phyloP scores from a whole-genome alignment of 2,329 filamentous ascomycete genomes.

The Trichoderma sp. region DNA sequence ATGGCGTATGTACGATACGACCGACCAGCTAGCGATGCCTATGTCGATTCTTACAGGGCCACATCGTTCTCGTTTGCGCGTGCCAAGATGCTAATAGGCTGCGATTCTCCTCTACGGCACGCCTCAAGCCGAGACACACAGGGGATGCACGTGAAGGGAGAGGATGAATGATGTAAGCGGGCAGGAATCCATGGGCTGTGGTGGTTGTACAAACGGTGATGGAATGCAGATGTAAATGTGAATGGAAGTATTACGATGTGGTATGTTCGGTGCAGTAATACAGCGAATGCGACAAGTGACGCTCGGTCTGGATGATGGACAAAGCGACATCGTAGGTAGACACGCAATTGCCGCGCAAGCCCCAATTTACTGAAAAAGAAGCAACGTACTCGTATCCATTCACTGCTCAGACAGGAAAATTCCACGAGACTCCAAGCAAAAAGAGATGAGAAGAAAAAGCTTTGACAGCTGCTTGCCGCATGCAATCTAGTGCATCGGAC shows the following conservation, averaged over 20 bases:
- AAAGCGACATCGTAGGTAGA: background rate
- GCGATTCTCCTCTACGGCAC: background rate
- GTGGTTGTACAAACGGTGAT: background rate
- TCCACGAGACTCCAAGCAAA: background rate
- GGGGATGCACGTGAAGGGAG: background rate
- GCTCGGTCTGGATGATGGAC: background rate
- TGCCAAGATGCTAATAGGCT: background rate
- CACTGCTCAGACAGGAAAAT: background rate
- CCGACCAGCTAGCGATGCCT: background rate
- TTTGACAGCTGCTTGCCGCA: background rate
- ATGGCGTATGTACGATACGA: background rate
- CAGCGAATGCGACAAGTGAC: background rate
- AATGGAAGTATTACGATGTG: background rate
- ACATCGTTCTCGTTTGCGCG: background rate
- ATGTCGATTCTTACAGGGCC: background rate
- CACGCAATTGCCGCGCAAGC: constrained; percentile 15
- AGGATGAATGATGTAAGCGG: background rate
- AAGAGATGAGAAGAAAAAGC: background rate
- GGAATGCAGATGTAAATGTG: background rate
- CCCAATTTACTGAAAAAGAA: background rate
- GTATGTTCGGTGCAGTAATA: background rate
- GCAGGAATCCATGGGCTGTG: background rate
- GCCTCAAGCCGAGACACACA: background rate
- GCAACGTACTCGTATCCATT: background rate
- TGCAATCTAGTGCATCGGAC: background rate